Conservation (phyloP, 352 stramenopile genomes). For the Thraustotheca clavata region DNA sequence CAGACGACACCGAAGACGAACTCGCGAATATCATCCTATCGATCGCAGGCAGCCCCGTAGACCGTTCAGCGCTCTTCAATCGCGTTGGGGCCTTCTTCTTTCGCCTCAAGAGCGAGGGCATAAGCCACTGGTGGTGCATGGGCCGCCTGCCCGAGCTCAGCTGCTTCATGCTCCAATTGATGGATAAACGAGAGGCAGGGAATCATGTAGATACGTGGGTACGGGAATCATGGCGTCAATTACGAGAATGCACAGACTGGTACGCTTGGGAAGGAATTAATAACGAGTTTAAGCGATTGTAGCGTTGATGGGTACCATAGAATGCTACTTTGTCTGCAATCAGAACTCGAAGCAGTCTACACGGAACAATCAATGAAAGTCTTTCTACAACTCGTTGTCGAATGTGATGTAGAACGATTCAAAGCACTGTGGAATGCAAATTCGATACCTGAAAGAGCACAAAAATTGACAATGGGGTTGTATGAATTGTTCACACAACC, state of each 20-base stretch:
- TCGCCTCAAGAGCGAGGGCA: slow-evolving; percentile 1
- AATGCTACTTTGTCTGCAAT: slow-evolving; percentile 54
- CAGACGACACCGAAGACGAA: not conserved
- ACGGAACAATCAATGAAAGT: slow-evolving; percentile 53
- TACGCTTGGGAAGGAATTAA: not conserved
- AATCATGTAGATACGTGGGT: not conserved
- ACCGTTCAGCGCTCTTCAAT: slow-evolving; percentile 1
- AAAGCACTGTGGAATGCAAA: slow-evolving; percentile 36
- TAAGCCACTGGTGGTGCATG: slow-evolving; percentile 15
- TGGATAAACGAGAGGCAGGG: not conserved
- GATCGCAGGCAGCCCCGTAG: not conserved
- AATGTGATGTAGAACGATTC: slow-evolving; percentile 62
- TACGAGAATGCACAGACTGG: slow-evolving; percentile 13
- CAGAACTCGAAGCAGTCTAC: slow-evolving; percentile 73
- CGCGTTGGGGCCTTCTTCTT: slow-evolving; percentile 14
- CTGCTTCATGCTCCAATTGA: slow-evolving; percentile 15
- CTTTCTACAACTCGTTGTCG: slow-evolving; percentile 69
- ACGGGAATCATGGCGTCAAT: not conserved
- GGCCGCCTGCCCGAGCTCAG: slow-evolving; percentile 9
- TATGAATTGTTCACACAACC: slow-evolving; percentile 75
- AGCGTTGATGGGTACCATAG: slow-evolving; percentile 83
- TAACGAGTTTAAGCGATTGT: not conserved
- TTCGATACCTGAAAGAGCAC: slow-evolving; percentile 9
- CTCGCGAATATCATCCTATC: slow-evolving; percentile 3
- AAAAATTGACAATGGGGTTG: slow-evolving; percentile 34